Conservation (phyloP, 2,329 filamentous ascomycete species). For the Helminthosporium solani region DNA sequence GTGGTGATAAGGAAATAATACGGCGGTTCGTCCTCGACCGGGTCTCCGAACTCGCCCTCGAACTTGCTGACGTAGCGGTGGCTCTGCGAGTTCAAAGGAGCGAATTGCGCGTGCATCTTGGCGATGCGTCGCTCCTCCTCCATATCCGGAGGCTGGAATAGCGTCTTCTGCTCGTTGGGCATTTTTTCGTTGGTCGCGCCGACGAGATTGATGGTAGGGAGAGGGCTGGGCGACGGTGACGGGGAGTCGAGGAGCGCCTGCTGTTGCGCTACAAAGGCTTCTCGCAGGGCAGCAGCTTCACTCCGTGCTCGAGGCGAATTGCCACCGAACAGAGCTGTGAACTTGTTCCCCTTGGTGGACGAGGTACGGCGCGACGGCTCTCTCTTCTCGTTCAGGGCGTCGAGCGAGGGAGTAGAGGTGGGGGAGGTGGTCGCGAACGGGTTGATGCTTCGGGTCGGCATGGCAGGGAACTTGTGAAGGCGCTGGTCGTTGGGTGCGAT, state of each 20-base stretch:
- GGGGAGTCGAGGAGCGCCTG: constrained; percentile 63
- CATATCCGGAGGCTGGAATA: constrained; percentile 86
- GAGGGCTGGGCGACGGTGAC: constrained; percentile 68
- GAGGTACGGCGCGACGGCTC: constrained; percentile 51
- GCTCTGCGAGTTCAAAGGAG: constrained; percentile 73
- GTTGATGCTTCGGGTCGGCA: constrained; percentile 64
- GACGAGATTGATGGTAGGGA: constrained; percentile 90
- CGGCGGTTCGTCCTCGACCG: constrained; percentile 90
- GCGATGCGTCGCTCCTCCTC: constrained; percentile 75
- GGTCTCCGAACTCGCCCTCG: constrained; percentile 76
- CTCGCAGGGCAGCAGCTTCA: constrained; percentile 63
- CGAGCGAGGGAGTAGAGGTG: constrained; percentile 51
- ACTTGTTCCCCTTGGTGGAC: constrained; percentile 64
- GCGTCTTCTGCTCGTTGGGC: constrained; percentile 71
- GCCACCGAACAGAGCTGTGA: constrained; percentile 81
- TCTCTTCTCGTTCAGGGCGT: constrained; percentile 57
- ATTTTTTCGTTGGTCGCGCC: constrained; percentile 77
- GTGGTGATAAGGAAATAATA: constrained; percentile 97
- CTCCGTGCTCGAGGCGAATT: constrained; percentile 72
- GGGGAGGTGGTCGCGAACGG: constrained; percentile 57
- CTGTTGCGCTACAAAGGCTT: constrained; percentile 61
- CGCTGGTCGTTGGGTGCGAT: constrained; percentile 2
- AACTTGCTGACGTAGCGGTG: constrained; percentile 91
- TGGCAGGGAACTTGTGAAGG: constrained; percentile 40
- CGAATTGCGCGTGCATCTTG: constrained; percentile 86